These are phyloP conservation scores for Solanum gracilifrons DNA, from an alignment of 257 asterid species.

Conservation along the genomic window DNA sequence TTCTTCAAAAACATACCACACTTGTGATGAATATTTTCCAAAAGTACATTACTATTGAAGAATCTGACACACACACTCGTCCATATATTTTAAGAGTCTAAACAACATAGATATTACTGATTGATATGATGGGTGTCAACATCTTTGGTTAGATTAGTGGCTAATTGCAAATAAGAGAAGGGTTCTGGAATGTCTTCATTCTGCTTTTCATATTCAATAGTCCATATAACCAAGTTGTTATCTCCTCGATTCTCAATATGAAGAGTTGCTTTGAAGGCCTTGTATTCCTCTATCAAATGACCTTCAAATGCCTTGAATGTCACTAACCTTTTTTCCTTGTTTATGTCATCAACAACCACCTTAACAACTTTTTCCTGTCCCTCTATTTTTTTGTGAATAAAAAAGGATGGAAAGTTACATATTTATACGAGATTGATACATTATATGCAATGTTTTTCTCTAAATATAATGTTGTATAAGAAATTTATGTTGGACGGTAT, in stretches of 20 bases:
- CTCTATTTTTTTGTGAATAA: neutral
- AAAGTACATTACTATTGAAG: neutral
- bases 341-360: neutral
- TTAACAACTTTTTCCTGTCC: constrained; percentile 2
- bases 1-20: neutral
- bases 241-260: constrained; percentile 2
- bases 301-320: constrained; percentile 9
- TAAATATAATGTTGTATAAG: no score
- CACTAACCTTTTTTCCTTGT: constrained; percentile 1
- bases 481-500: no score
- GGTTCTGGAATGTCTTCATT: neutral
- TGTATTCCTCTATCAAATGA: constrained; percentile 6
- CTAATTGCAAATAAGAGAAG: neutral
- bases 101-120: neutral
- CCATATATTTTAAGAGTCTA: neutral
- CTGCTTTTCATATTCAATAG: constrained; percentile 2
- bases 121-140: neutral
- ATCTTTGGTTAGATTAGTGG: neutral
- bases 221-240: constrained; percentile 5
- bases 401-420: no score
- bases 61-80: no score
- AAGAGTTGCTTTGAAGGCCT: neutral
- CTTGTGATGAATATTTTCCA: neutral
- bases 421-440: no score
- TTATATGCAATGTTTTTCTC: no score